Base-by-base conservation (phyloP, 257 asterid genomes). In the Solanum pimpinellifolium region DNA sequence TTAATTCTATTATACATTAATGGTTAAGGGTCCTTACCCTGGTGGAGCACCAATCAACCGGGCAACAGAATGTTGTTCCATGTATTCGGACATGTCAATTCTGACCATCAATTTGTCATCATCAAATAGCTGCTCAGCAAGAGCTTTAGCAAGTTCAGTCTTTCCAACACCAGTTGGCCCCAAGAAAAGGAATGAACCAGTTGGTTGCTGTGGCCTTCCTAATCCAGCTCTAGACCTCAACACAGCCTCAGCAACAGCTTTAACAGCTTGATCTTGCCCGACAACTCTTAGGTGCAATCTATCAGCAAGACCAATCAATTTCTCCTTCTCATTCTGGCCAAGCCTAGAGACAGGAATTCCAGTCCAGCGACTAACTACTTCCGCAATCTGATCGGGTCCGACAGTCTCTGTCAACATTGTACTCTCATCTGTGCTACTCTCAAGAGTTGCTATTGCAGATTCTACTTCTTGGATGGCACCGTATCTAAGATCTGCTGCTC, bases 141-240 rank as follows among this genome's bases (percentile, higher is more conserved):
- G 90, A 31, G 99, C 99, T 93, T 97, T 97, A 0, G 99, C 98
- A 16, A 97, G 98, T 88, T 97, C 99, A 0, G 99, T 97, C 69
- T 95, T 97, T 3, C 98, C 99, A 46, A 97, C 99, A 75, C 99
- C 99, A 2, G 99, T 95, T 9, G 99, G 98, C 12, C 99, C 99
- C 89, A 97, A 86, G 91, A 97, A 97, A 6, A 97, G 94, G 92
- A 97, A 97, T 8, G 98, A 95, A 27, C 99, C 98, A 1, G 97
- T 95, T 2, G 99, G 99, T 86, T 97, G 99, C 29, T 94, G 98
- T 9, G 98, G 94, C 87, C 98, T 87, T 47, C 98, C 99, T 9
- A 95, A 89, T 11, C 99, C 99, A 0, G 98, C 99, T 44, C 99
- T 90, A 0, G 99, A 95, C 68, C 99, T 92, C 87, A 97, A 86